Evolutionary conservation across 2,329 filamentous ascomycete species (phyloP).

Genomic region (Paecilomyces variotii): DNA sequence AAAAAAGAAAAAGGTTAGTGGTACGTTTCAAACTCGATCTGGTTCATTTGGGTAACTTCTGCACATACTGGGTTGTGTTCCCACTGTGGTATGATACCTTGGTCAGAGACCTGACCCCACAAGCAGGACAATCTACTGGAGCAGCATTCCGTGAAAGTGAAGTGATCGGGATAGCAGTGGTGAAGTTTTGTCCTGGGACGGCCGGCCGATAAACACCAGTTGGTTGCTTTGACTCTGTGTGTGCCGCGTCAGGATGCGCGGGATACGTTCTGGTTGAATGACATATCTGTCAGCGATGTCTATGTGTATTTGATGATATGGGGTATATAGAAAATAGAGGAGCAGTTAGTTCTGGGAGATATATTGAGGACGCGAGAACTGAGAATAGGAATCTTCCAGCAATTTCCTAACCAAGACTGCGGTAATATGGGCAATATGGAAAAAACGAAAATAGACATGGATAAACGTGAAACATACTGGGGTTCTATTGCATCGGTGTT

Average conservation of each 20-base stretch:
- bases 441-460: not conserved
- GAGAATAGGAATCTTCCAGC: no score
- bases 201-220: not conserved
- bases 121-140: constrained; percentile 42
- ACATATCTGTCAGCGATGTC: not conserved
- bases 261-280: not conserved
- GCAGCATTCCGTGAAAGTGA: constrained; percentile 19
- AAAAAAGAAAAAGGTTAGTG: not conserved
- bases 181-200: not conserved
- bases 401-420: no score
- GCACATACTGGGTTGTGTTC: constrained; percentile 35
- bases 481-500: not conserved
- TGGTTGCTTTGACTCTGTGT: not conserved
- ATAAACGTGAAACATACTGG: not conserved
- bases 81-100: constrained; percentile 25
- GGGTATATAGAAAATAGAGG: not conserved
- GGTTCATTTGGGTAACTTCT: not conserved
- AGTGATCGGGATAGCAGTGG: not conserved
- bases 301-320: not conserved
- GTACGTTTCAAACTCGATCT: not conserved
- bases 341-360: not conserved
- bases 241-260: not conserved
- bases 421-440: no score
- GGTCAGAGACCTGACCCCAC: constrained; percentile 34
- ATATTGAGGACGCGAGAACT: no score